These are phyloP conservation scores for Leccinum subtestaceum DNA, from an alignment of 768 basidiomycete genomes.

Conservation along the genomic window DNA sequence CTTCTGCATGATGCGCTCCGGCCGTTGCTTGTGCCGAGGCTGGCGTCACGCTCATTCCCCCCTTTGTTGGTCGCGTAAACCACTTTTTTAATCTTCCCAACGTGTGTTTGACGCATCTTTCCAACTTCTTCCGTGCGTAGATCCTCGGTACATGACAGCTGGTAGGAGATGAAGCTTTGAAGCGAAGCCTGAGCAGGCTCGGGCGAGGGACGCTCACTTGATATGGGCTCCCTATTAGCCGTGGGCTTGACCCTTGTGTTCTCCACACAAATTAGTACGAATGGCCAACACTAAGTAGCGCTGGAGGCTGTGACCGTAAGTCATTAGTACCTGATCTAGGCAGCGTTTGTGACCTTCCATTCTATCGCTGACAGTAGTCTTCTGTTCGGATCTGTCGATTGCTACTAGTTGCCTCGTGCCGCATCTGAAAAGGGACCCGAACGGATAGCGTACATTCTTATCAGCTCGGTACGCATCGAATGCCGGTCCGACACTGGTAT, in stretches of 20 bases:
- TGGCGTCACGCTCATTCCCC: slow-evolving; percentile 96
- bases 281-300: too few species aligned
- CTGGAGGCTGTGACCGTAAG: too few species aligned
- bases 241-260: too few species aligned
- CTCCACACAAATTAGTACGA: too few species aligned
- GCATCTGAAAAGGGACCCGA: background rate
- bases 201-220: too few species aligned
- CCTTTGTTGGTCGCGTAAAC: slow-evolving; percentile 94
- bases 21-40: slow-evolving; percentile 99
- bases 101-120: slow-evolving; percentile 2
- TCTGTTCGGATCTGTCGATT: background rate
- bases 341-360: background rate
- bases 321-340: too few species aligned
- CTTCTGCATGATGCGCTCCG: slow-evolving; percentile 92
- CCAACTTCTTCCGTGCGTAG: slow-evolving; percentile 36
- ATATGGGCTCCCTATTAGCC: too few species aligned
- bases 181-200: too few species aligned
- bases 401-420: background rate
- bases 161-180: too few species aligned
- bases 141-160: slow-evolving; percentile 58
- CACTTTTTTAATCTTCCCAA: slow-evolving; percentile 6
- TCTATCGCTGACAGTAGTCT: background rate
- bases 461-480: background rate
- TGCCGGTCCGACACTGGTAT: background rate
- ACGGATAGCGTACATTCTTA: background rate